These are phyloP conservation scores for Diutina neorugosa DNA, from an alignment of 1,139 yeast species.

Conservation along the genomic window DNA sequence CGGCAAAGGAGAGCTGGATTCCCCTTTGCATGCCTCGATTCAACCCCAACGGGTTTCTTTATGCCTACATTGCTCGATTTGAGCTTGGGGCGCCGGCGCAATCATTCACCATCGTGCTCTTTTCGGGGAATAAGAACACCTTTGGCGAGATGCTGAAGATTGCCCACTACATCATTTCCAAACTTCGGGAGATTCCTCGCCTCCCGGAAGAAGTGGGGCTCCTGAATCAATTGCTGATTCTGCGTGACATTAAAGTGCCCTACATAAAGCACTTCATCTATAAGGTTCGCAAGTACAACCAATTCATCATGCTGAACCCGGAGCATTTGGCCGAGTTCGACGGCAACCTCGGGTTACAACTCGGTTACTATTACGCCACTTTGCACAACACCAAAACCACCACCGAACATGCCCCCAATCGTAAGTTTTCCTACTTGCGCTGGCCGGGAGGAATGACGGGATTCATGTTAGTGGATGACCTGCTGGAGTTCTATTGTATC, in stretches of 20 bases:
- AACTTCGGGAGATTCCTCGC: conserved; percentile 15
- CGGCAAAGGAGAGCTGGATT: conserved; percentile 52
- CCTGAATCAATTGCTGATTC: conserved; percentile 13
- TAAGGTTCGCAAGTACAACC: conserved; percentile 31
- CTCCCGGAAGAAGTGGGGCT: conserved; percentile 19
- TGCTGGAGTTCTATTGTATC: neutral
- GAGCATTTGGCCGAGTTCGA: neutral
- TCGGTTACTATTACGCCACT: neutral
- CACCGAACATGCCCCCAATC: conserved; percentile 1
- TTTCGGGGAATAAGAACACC: conserved; percentile 75
- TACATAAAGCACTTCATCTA: conserved; percentile 68
- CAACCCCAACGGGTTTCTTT: conserved; percentile 77
- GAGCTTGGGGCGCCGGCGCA: conserved; percentile 17
- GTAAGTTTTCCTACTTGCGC: neutral
- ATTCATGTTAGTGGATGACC: conserved; percentile 2
- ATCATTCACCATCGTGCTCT: conserved; percentile 50
- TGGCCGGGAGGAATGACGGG: conserved; percentile 5
- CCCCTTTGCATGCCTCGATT: conserved; percentile 90
- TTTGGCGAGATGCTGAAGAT: conserved; percentile 63
- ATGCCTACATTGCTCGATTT: conserved; percentile 62
- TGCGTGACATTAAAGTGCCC: conserved; percentile 45
- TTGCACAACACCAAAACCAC: neutral
- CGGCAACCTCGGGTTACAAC: neutral
- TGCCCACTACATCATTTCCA: conserved; percentile 39
- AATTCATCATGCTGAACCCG: neutral